Percentiles rank a stretch among this genome's conserved stretches.
These are phyloP conservation scores for Exophiala dermatitidis DNA, from an alignment of 2,329 filamentous ascomycete species.

Conservation along the genomic window DNA sequence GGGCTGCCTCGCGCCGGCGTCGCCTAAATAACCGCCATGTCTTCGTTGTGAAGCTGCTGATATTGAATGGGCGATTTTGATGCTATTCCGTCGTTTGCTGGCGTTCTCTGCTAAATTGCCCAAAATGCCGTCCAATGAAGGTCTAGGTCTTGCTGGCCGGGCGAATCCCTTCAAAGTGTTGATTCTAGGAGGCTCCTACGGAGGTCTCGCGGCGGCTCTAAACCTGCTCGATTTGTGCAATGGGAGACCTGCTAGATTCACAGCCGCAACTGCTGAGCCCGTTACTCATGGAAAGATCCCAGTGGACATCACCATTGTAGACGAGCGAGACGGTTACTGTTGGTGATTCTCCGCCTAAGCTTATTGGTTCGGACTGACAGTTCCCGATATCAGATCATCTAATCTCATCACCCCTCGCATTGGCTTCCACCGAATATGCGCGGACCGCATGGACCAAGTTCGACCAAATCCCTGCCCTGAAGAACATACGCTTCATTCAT, in stretches of 20 bases:
- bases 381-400: slow-evolving; percentile 53
- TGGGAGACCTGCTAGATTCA: slow-evolving; percentile 47
- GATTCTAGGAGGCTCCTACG: slow-evolving; percentile 64
- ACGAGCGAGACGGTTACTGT: slow-evolving; percentile 81
- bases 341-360: slow-evolving; percentile 30
- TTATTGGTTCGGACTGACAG: slow-evolving; percentile 13
- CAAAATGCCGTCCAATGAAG: slow-evolving; percentile 12
- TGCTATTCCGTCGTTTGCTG: no score
- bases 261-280: slow-evolving; percentile 25
- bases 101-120: neutral
- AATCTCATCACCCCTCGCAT: slow-evolving; percentile 66
- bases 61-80: no score
- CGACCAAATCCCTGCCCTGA: slow-evolving; percentile 59
- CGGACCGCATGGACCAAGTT: slow-evolving; percentile 65
- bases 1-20: no score
- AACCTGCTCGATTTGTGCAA: slow-evolving; percentile 61
- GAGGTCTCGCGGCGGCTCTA: slow-evolving; percentile 59
- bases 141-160: neutral
- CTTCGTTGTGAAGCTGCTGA: no score
- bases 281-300: slow-evolving; percentile 40
- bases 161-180: slow-evolving; percentile 47
- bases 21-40: no score
- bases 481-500: slow-evolving; percentile 57
- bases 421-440: slow-evolving; percentile 57
- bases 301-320: slow-evolving; percentile 65